Evolutionary conservation across 352 stramenopile species (phyloP), one percentile per base, ranked within the genome.

Genomic region (Pythium phragmiticola): DNA sequence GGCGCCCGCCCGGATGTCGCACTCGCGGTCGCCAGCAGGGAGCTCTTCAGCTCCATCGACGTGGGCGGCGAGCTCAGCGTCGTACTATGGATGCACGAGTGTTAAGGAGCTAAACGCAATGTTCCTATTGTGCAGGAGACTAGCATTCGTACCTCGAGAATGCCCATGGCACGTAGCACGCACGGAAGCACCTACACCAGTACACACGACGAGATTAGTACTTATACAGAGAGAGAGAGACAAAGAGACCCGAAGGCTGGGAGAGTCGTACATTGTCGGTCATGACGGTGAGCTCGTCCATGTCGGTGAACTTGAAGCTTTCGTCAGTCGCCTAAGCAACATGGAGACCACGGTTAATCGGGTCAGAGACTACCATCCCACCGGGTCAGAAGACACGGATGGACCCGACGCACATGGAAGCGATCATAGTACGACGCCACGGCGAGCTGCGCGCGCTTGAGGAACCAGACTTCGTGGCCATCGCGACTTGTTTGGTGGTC

Each of bases 361-460:
- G 14, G 8, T 46, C 39, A 17, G 17, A 9, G 39, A 46, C 14
- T 14, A 46, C 39, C 7, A 16, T 19, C 17, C 5, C 13, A 46
- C 7, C 39, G 39, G 34, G 7, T 39, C 34, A 39, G 34, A 39
- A 46, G 11, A 42, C 37, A 16, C 3, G 11, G 14, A 45, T 26
- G 3, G 5, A 51, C 4, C 3, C 6, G 0, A 7, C 48, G 46
- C 39, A 90, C 84, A 65, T 83, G 76, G 60, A 92, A 94, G 36
- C 83, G 85, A 23, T 78, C 78, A 54, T 91, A 74, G 21, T 92
- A 65, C 17, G 60, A 80, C 5, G 66, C 65, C 21, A 78, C 76
- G 3, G 68, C 73, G 21, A 92, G 70, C 68, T 94, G 85, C 39
- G 74, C 83, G 14, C 84, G 81, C 69, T 94, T 94, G 54, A 90